A percentile compares a stretch with the other conserved stretches of the same genome.
Evolutionary conservation across 2,329 filamentous ascomycete genomes (phyloP).

Genomic region (Ophiocordyceps camponoti-saundersi): DNA sequence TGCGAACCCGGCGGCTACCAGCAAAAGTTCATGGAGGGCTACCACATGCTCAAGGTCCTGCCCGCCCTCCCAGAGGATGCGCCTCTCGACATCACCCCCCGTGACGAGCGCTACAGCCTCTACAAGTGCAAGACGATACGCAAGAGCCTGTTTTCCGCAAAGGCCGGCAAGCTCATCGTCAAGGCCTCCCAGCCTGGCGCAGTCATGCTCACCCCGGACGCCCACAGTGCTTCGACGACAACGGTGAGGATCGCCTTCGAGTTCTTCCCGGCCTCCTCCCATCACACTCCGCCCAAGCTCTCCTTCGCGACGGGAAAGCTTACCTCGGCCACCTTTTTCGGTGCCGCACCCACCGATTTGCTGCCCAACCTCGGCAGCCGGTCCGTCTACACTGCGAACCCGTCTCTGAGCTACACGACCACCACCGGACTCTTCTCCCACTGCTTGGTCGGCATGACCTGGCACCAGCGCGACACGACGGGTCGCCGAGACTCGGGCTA

Average conservation of each 20-base stretch:
- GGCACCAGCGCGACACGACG: slow-evolving; percentile 20
- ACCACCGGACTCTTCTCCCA: slow-evolving; percentile 22
- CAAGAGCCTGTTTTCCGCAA: slow-evolving; percentile 33
- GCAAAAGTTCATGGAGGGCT: slow-evolving; percentile 21
- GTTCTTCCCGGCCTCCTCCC: slow-evolving; percentile 27
- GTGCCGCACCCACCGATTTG: slow-evolving; percentile 23
- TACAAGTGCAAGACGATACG: slow-evolving; percentile 33
- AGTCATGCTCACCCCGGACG: slow-evolving; percentile 32
- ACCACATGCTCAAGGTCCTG: slow-evolving; percentile 32
- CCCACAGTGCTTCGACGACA: slow-evolving; percentile 22
- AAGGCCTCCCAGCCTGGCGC: slow-evolving; percentile 28
- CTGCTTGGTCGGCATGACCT: slow-evolving; percentile 17
- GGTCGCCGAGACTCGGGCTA: slow-evolving; percentile 36
- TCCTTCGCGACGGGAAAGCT: slow-evolving; percentile 32
- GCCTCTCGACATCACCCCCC: slow-evolving; percentile 28
- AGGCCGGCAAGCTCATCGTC: slow-evolving; percentile 30
- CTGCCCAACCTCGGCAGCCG: slow-evolving; percentile 34
- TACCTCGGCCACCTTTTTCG: slow-evolving; percentile 33
- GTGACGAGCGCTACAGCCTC: slow-evolving; percentile 32
- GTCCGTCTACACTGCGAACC: slow-evolving; percentile 19
- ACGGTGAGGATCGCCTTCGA: slow-evolving; percentile 25
- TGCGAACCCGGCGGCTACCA: background rate
- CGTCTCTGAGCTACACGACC: slow-evolving; percentile 28
- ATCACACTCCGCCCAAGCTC: slow-evolving; percentile 28
- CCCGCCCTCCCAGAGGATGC: slow-evolving; percentile 31